A percentile compares a stretch with the other conserved stretches of the same genome.
phyloP scores from a whole-genome alignment of 2,329 filamentous ascomycete species.

The Xylaria sp. region DNA sequence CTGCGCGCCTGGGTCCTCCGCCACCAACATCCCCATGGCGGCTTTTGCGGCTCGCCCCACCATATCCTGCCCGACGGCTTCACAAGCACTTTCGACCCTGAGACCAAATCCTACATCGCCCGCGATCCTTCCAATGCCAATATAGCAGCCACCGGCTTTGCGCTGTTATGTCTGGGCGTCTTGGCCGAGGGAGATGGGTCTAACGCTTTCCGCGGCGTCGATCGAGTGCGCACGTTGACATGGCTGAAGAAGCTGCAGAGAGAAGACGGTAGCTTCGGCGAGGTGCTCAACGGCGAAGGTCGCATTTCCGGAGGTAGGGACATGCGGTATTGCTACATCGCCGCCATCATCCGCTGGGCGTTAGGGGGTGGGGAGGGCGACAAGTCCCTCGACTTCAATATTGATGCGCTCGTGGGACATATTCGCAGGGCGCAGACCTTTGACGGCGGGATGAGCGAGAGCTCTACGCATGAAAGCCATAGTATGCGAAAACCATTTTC shows the following conservation, averaged over 20 bases:
- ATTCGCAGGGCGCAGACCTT: slow-evolving; percentile 76
- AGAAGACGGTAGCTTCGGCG: slow-evolving; percentile 87
- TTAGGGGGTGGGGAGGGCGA: slow-evolving; percentile 66
- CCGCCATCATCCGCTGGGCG: slow-evolving; percentile 81
- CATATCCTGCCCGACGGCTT: slow-evolving; percentile 53
- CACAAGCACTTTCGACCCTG: slow-evolving; percentile 44
- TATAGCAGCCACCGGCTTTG: slow-evolving; percentile 88
- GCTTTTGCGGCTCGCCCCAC: slow-evolving; percentile 86
- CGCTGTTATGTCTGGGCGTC: slow-evolving; percentile 72
- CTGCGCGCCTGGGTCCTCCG: slow-evolving; percentile 80
- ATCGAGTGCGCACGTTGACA: slow-evolving; percentile 67
- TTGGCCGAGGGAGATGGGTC: slow-evolving; percentile 49
- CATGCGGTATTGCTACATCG: slow-evolving; percentile 87
- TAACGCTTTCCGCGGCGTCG: slow-evolving; percentile 65
- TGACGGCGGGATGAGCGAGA: slow-evolving; percentile 83
- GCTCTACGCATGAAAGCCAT: slow-evolving; percentile 80
- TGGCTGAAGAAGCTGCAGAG: slow-evolving; percentile 83
- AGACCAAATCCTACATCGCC: slow-evolving; percentile 41
- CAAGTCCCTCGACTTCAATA: slow-evolving; percentile 74
- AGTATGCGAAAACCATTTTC: slow-evolving; percentile 54
- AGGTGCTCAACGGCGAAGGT: slow-evolving; percentile 68
- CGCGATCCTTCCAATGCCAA: slow-evolving; percentile 63
- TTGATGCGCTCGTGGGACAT: slow-evolving; percentile 71
- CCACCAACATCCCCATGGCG: slow-evolving; percentile 84
- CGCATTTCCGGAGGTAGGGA: slow-evolving; percentile 78